Conservation (phyloP, 2,329 filamentous ascomycete genomes). For the Pestalotiopsis fici region DNA sequence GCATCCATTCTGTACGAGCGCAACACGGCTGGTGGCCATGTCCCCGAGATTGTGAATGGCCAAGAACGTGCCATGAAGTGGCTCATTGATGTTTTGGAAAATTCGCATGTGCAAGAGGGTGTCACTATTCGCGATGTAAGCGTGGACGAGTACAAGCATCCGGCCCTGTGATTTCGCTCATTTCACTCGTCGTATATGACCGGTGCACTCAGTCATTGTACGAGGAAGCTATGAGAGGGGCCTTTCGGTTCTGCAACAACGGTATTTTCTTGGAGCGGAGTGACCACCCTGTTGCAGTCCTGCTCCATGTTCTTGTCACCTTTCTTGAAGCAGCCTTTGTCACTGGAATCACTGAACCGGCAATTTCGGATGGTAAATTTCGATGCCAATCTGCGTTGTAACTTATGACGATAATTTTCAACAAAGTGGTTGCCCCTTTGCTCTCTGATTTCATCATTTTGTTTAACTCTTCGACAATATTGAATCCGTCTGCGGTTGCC, state of each 20-base stretch:
- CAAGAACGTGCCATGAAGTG: neutral
- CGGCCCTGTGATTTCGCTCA: neutral
- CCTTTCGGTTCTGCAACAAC: too few species aligned
- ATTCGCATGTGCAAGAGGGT: neutral
- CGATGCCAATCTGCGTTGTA: neutral
- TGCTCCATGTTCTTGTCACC: neutral
- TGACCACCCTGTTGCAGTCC: too few species aligned
- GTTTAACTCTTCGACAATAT: neutral
- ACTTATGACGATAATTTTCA: neutral
- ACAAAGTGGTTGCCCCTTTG: neutral
- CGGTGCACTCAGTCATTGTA: too few species aligned
- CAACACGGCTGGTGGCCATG: neutral
- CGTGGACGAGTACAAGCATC: neutral
- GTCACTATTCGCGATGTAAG: neutral
- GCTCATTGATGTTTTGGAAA: neutral
- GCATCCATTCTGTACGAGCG: neutral
- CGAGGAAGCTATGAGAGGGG: too few species aligned
- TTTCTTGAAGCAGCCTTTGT: neutral
- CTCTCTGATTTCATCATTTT: neutral
- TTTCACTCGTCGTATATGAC: too few species aligned
- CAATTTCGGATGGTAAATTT: neutral
- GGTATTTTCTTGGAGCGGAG: too few species aligned
- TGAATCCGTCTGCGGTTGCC: neutral
- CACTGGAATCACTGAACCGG: neutral
- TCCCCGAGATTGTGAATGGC: slow-evolving; percentile 10